Conservation (phyloP, 345 rosid genomes). For the Syzygium aromaticum region DNA sequence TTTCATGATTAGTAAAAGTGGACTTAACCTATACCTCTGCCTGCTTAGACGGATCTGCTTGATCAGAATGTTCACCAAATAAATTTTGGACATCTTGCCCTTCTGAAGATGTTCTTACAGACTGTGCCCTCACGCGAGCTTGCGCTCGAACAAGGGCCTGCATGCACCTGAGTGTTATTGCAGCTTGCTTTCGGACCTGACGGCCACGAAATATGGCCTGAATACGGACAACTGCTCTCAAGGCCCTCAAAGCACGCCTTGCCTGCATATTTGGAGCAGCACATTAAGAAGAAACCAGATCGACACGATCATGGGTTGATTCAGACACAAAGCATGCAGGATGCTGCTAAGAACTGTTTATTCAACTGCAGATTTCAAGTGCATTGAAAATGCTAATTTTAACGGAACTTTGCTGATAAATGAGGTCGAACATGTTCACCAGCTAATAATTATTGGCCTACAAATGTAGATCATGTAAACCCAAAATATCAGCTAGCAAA, state of each 20-base stretch:
- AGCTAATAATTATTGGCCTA: background rate
- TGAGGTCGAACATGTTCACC: background rate
- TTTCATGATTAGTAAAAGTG: background rate
- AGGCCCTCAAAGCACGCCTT: conserved; percentile 71
- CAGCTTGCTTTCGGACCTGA: conserved; percentile 86
- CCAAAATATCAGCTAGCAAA: background rate
- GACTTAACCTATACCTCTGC: conserved; percentile 43
- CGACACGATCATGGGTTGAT: background rate
- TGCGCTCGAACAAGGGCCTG: conserved; percentile 95
- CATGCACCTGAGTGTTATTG: conserved; percentile 87
- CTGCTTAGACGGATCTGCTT: conserved; percentile 45
- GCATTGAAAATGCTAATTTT: background rate
- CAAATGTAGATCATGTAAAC: background rate
- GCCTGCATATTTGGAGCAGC: conserved; percentile 33
- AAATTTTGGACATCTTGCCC: conserved; percentile 16
- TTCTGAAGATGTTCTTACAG: conserved; percentile 23
- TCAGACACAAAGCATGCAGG: background rate
- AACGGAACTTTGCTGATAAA: background rate
- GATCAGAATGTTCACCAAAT: conserved; percentile 6
- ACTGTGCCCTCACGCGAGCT: conserved; percentile 61
- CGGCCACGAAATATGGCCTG: conserved; percentile 85
- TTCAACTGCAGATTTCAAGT: background rate
- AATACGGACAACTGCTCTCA: conserved; percentile 82
- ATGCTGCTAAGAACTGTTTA: background rate
- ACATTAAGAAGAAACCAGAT: background rate